A percentile compares a stretch with the other conserved stretches of the same genome.
phyloP scores from a whole-genome alignment of 768 basidiomycete species.

The Hygrocybe coccinea region DNA sequence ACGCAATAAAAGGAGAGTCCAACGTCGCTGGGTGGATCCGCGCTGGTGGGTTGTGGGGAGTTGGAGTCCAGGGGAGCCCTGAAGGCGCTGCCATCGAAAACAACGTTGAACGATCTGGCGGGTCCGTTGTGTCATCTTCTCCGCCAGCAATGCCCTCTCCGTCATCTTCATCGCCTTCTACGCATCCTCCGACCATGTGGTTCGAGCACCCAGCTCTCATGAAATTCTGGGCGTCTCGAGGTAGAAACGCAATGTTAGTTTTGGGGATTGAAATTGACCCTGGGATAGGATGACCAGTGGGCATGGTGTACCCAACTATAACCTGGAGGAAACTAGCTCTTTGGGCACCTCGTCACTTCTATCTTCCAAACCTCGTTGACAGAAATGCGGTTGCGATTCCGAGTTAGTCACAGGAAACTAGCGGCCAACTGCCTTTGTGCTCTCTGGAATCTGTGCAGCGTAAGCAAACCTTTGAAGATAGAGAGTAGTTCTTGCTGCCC shows the following conservation, averaged over 20 bases:
- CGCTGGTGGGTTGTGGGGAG: slow-evolving; percentile 44
- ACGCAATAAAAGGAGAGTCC: slow-evolving; percentile 49
- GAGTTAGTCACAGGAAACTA: too few relatives aligned
- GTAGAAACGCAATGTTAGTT: slow-evolving; percentile 44
- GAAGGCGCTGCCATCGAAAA: neutral
- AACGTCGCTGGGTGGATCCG: slow-evolving; percentile 69
- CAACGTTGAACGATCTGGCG: neutral
- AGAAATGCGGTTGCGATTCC: too few relatives aligned
- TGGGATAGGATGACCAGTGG: slow-evolving; percentile 30
- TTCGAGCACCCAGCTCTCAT: slow-evolving; percentile 44
- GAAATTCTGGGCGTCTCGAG: slow-evolving; percentile 48
- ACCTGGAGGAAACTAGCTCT: too few relatives aligned
- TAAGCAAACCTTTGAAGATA: too few relatives aligned
- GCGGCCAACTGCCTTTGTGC: too few relatives aligned
- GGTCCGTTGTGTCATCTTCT: neutral
- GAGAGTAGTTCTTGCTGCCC: too few relatives aligned
- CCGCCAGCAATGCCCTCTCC: neutral
- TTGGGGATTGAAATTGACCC: slow-evolving; percentile 44
- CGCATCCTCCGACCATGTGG: slow-evolving; percentile 37
- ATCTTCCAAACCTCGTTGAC: too few relatives aligned
- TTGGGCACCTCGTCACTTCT: too few relatives aligned
- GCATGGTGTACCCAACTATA: too few relatives aligned
- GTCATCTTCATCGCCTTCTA: neutral
- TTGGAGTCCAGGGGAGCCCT: neutral
- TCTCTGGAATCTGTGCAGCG: too few relatives aligned